phyloP scores from a whole-genome alignment of 1,284 basidiomycete species.

The Xanthoconium separans region DNA sequence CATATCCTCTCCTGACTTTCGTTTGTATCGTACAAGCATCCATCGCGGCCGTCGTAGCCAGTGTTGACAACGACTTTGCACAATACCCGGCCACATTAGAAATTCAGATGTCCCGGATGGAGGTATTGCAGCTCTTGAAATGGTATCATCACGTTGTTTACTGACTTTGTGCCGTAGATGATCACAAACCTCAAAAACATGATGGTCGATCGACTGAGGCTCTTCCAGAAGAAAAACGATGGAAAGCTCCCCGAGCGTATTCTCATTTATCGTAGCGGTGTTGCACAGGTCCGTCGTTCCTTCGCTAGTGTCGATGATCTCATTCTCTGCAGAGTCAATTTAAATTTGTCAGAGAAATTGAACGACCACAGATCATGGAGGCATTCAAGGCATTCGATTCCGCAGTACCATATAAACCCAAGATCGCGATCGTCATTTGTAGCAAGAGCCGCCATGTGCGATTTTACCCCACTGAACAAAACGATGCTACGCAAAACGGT shows the following conservation, averaged over 20 bases:
- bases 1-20: background rate
- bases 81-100: background rate
- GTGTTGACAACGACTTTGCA: constrained; percentile 1
- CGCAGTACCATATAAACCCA: background rate
- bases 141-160: background rate
- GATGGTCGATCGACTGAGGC: background rate
- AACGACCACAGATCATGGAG: background rate
- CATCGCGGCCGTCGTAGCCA: constrained; percentile 1
- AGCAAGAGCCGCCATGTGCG: background rate
- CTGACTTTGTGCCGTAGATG: background rate
- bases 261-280: background rate
- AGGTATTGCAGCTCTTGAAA: background rate
- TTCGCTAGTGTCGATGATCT: background rate
- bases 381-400: background rate
- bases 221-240: background rate
- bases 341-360: background rate
- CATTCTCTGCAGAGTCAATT: background rate
- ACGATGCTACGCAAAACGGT: background rate
- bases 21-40: background rate
- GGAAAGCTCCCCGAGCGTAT: constrained; percentile 1
- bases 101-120: background rate
- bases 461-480: background rate
- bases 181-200: background rate
- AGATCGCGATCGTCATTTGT: background rate
- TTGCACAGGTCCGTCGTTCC: background rate